phyloP scores from a whole-genome alignment of 2,329 filamentous ascomycete species.

The Chrysoporthe puriensis region DNA sequence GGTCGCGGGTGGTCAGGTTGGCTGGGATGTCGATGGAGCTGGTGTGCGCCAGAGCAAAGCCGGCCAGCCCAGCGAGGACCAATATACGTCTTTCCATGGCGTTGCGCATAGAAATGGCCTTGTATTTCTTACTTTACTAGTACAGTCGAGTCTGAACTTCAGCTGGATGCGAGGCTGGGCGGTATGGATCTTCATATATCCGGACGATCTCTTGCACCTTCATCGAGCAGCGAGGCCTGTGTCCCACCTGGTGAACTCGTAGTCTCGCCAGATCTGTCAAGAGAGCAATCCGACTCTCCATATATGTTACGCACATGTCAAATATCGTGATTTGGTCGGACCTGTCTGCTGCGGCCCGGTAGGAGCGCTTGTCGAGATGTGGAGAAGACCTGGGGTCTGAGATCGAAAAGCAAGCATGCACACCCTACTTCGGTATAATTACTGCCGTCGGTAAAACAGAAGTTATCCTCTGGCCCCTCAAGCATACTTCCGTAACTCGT shows the following conservation, averaged over 20 bases:
- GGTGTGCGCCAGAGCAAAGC: constrained; percentile 13
- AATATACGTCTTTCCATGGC: background rate
- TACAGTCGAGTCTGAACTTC: background rate
- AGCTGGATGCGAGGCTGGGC: background rate
- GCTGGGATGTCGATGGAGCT: constrained; percentile 33
- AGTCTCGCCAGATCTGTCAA: background rate
- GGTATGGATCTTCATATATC: background rate
- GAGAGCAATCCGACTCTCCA: background rate
- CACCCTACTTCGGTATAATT: constrained; percentile 22
- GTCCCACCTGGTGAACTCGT: background rate
- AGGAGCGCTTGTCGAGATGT: constrained; percentile 21
- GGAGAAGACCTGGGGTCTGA: constrained; percentile 19
- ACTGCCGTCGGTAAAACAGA: constrained; percentile 14
- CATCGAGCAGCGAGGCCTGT: background rate
- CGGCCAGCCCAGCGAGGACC: constrained; percentile 13
- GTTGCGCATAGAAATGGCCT: background rate
- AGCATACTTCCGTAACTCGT: background rate
- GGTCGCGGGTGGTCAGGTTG: constrained; percentile 33
- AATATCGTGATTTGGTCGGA: background rate
- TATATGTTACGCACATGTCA: background rate
- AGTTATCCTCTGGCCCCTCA: background rate
- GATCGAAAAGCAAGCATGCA: constrained; percentile 2
- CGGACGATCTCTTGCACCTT: background rate
- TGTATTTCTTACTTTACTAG: background rate
- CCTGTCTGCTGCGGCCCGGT: constrained; percentile 19